phyloP scores from a whole-genome alignment of 805 yeast species.

The Limtongia smithiae region DNA sequence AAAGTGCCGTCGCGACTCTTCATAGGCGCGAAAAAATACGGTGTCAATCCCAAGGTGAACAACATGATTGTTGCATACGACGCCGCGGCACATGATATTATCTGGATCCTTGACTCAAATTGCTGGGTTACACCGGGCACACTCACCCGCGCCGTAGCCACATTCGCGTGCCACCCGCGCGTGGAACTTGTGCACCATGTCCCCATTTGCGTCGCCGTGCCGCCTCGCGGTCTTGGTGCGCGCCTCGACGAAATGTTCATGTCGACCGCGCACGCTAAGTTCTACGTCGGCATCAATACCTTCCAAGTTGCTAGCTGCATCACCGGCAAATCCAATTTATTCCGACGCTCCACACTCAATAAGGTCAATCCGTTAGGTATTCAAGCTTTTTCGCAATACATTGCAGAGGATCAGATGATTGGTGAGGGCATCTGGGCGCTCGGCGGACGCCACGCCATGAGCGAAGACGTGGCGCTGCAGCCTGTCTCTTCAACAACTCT shows the following conservation, averaged over 20 bases:
- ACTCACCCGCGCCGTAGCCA: constrained; percentile 56
- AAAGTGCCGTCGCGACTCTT: constrained; percentile 56
- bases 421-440: constrained; percentile 77
- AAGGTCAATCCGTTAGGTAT: constrained; percentile 46
- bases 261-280: constrained; percentile 78
- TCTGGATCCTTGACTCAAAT: constrained; percentile 85
- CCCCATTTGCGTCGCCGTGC: constrained; percentile 47
- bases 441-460: constrained; percentile 67
- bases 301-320: constrained; percentile 81
- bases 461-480: constrained; percentile 75
- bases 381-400: constrained; percentile 68
- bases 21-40: constrained; percentile 48
- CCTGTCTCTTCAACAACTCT: constrained; percentile 51
- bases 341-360: constrained; percentile 58
- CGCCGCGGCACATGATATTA: constrained; percentile 62
- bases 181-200: constrained; percentile 76
- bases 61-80: constrained; percentile 78
- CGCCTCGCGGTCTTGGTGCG: constrained; percentile 55
- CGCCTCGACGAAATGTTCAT: constrained; percentile 80
- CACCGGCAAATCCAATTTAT: constrained; percentile 82
- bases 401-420: constrained; percentile 92
- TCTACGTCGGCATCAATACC: constrained; percentile 73
- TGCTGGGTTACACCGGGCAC: constrained; percentile 72
- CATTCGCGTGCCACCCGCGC: constrained; percentile 38
- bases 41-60: constrained; percentile 88